Conservation (phyloP, 108 stramenopile species). For the Conticribra guillardii region DNA sequence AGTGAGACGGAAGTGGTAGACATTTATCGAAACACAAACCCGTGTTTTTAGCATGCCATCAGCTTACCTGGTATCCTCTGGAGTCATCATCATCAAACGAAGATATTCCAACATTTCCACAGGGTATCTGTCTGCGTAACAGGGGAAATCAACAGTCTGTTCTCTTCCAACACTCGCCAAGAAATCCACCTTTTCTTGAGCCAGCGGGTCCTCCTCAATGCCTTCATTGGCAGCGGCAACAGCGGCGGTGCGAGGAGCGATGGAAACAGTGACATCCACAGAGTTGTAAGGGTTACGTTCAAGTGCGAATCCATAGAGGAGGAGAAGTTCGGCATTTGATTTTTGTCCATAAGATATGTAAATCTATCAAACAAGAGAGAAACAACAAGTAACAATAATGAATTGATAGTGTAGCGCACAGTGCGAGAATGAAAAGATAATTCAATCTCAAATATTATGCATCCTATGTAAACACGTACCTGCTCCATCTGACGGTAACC, state of each 20-base stretch:
- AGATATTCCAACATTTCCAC: slow-evolving; percentile 95
- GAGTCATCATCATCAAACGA: slow-evolving; percentile 92
- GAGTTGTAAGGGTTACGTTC: slow-evolving; percentile 97
- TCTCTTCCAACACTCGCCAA: slow-evolving; percentile 79
- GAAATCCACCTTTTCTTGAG: slow-evolving; percentile 89
- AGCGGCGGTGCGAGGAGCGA: slow-evolving; percentile 75
- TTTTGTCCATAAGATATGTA: slow-evolving; percentile 96
- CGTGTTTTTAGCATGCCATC: no score
- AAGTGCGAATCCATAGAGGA: slow-evolving; percentile 94
- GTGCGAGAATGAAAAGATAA: no score
- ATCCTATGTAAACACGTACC: slow-evolving; percentile 39
- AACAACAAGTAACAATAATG: slow-evolving; percentile 4
- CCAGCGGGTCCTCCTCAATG: slow-evolving; percentile 71
- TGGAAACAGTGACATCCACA: slow-evolving; percentile 91
- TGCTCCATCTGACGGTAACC: slow-evolving; percentile 95
- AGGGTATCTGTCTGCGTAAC: slow-evolving; percentile 95
- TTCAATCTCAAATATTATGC: no score
- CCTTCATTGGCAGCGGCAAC: slow-evolving; percentile 47
- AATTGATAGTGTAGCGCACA: no score
- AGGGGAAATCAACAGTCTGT: slow-evolving; percentile 88
- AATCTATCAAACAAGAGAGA: slow-evolving; percentile 11
- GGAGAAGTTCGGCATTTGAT: slow-evolving; percentile 92
- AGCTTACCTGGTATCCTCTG: slow-evolving; percentile 76
- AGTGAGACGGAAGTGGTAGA: no score
- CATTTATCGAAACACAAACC: no score